A percentile compares a stretch with the other conserved stretches of the same genome.
These are phyloP conservation scores for Eragrostis nindensis DNA, from an alignment of 176 grass and related monocot species.

Conservation along the genomic window DNA sequence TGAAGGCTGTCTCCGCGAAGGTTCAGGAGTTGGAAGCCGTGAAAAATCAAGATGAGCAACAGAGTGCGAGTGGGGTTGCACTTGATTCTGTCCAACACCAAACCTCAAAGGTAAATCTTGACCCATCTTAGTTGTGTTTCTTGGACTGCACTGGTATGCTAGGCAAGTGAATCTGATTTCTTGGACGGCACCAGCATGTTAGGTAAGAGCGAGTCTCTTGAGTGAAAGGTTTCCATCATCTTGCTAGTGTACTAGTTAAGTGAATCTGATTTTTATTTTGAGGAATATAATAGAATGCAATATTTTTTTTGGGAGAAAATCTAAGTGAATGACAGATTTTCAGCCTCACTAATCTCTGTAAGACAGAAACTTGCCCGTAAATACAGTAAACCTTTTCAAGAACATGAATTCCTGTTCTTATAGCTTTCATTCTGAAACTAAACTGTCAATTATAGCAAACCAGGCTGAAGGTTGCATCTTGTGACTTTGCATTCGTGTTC, in stretches of 20 bases:
- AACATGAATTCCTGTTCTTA: too few relatives aligned
- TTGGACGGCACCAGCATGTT: too few relatives aligned
- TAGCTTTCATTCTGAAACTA: neutral
- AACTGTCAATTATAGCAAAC: neutral
- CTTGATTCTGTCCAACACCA: neutral
- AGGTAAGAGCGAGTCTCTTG: too few relatives aligned
- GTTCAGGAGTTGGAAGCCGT: neutral
- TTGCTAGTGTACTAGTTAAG: neutral
- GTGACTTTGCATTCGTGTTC: neutral
- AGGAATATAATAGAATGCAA: too few relatives aligned
- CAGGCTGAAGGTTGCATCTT: neutral
- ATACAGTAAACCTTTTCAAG: neutral
- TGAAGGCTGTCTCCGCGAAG: neutral
- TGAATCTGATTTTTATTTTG: neutral
- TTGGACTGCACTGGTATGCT: neutral
- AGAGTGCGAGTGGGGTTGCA: neutral
- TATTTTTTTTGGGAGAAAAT: neutral
- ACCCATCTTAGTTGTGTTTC: neutral
- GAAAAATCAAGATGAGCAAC: neutral
- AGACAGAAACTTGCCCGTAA: neutral
- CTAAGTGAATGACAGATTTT: neutral
- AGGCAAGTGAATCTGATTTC: too few relatives aligned
- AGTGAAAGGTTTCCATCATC: too few relatives aligned
- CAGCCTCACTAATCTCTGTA: neutral
- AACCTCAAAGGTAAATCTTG: neutral